phyloP scores from a whole-genome alignment of 1,284 basidiomycete species.

The Anthracocystis setariae region DNA sequence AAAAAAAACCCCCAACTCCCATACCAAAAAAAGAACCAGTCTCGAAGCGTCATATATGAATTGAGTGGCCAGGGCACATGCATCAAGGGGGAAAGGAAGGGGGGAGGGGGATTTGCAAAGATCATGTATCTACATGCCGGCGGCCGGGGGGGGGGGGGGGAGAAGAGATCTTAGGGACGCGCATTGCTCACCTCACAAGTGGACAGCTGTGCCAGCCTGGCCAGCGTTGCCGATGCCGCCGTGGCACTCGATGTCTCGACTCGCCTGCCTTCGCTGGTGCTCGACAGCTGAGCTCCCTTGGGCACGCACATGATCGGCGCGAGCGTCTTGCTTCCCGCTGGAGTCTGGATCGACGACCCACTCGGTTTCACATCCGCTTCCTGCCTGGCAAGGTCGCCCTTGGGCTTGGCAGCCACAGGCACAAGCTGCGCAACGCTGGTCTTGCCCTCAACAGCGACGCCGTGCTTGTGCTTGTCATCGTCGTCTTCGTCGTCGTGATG shows the following conservation, averaged over 20 bases:
- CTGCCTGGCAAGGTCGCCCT: constrained; percentile 20
- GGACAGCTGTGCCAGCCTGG: constrained; percentile 42
- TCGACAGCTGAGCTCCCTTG: constrained; percentile 31
- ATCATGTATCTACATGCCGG: constrained; percentile 12
- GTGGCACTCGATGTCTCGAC: constrained; percentile 2
- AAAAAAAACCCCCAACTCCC: too few species aligned
- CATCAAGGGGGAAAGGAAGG: too few species aligned
- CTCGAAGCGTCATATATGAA: too few species aligned
- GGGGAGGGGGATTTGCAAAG: too few species aligned
- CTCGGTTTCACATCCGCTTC: constrained; percentile 22
- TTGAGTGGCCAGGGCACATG: too few species aligned
- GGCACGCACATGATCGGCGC: constrained; percentile 50
- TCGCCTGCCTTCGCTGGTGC: constrained; percentile 1
- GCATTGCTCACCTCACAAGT: constrained; percentile 52
- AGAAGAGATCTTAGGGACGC: constrained; percentile 33
- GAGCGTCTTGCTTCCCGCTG: constrained; percentile 37
- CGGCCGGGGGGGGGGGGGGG: background rate
- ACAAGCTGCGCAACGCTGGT: constrained; percentile 11
- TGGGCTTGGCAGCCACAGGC: constrained; percentile 28
- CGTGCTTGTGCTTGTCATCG: background rate
- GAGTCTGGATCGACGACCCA: constrained; percentile 23
- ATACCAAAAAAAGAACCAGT: too few species aligned
- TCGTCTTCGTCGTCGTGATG: constrained; percentile 11
- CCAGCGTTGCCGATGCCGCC: constrained; percentile 13
- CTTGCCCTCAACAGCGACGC: constrained; percentile 5